Evolutionary conservation across 352 stramenopile species (phyloP), one percentile per base, ranked within the genome.

Genomic region (Globisporangium recalcitrans): DNA sequence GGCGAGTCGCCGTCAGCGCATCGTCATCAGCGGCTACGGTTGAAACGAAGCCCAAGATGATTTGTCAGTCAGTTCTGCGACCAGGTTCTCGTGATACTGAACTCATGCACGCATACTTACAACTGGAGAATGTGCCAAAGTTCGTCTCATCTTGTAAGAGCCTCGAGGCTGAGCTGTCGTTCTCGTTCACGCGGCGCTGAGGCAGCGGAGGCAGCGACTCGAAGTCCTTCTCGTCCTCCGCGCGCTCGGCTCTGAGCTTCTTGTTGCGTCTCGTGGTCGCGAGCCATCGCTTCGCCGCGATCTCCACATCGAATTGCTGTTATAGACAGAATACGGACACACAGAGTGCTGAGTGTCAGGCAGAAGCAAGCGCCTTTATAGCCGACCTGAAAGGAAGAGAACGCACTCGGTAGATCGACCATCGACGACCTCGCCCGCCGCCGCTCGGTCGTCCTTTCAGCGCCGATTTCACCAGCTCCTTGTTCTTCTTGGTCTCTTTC

Each of bases 331-430:
- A 52, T 11, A 40, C 21, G 44, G 13, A 4, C 27, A 24, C 8
- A 16, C n/a, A 47, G 16, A 24, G 32, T 3, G 32, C 59, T 36
- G 51, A 21, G 1, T 49, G 16, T 36, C 44, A 19, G n/a, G n/a
- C n/a, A n/a, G n/a, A n/a, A n/a, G n/a, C n/a, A n/a, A n/a, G n/a
- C n/a, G n/a, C n/a, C n/a, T n/a, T n/a, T n/a, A n/a, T n/a, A n/a
- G n/a, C n/a, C 54, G 53, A 5, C 9, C 11, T 40, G 2, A 11
- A 40, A 9, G 10, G 14, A 21, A 53, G 42, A 21, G 31, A 40
- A 71, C 64, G 58, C 71, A 90, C 82, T 29, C 71, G 65, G 63
- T 85, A 92, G 64, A 92, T 76, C 10, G 79, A 89, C 82, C 82
- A 92, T 13, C 75, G 71, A 2, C 77, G 77, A 11, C 74, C 71